Conservation (phyloP, 768 basidiomycete species). For the Arthromyces matolae region DNA sequence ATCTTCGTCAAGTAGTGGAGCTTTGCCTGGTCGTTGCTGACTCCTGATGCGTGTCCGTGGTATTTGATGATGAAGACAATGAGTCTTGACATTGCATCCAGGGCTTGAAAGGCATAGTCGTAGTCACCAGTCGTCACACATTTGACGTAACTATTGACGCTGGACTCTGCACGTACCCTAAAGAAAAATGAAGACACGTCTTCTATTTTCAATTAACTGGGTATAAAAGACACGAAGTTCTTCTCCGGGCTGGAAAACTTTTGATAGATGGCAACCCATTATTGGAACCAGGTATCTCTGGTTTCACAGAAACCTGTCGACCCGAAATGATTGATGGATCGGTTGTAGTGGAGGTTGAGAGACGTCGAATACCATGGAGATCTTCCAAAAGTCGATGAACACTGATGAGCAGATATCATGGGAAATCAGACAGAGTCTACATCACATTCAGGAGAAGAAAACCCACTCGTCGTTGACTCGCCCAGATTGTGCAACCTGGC, state of each 20-base stretch:
- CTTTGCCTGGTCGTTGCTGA: conserved; percentile 92
- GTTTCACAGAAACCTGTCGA: conserved; percentile 52
- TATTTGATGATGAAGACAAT: conserved; percentile 99
- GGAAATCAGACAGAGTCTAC: background rate
- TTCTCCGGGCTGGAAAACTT: conserved; percentile 89
- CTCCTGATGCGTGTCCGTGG: conserved; percentile 91
- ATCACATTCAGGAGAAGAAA: background rate
- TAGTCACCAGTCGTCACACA: conserved; percentile 68
- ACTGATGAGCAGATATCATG: conserved; percentile 36
- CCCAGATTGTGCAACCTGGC: conserved; percentile 64
- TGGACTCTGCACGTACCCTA: conserved; percentile 93
- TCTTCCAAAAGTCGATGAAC: conserved; percentile 77
- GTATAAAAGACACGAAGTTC: conserved; percentile 93
- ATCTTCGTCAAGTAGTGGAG: conserved; percentile 97
- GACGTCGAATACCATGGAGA: conserved; percentile 62
- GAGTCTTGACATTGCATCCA: conserved; percentile 93
- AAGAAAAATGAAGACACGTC: conserved; percentile 98
- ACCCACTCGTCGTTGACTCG: conserved; percentile 86
- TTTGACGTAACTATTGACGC: conserved; percentile 84
- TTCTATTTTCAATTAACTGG: conserved; percentile 92
- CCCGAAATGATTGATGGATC: conserved; percentile 28
- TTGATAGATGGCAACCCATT: conserved; percentile 96
- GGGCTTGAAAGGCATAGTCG: conserved; percentile 80
- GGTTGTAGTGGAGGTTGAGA: conserved; percentile 33
- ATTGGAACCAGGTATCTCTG: conserved; percentile 83